Conservation (phyloP, 257 asterid species). For the Solanum commersonii region DNA sequence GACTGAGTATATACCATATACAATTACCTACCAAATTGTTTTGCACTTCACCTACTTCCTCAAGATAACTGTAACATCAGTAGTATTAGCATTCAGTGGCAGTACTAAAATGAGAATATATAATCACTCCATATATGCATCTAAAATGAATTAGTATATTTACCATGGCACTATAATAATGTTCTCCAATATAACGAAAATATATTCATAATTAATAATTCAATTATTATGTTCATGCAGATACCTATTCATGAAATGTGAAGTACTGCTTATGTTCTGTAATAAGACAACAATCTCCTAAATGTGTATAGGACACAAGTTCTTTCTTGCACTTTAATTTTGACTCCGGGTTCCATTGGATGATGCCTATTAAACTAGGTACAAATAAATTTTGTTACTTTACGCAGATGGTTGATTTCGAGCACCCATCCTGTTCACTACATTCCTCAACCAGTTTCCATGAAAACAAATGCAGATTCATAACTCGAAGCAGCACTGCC, state of each 20-base stretch:
- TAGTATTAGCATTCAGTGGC: neutral
- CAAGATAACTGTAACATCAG: neutral
- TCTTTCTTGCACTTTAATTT: neutral
- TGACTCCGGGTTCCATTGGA: neutral
- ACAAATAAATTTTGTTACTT: neutral
- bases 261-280: neutral
- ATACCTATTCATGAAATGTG: neutral
- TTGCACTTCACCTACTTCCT: neutral
- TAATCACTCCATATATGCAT: neutral
- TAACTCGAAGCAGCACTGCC: neutral
- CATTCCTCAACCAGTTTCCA: neutral
- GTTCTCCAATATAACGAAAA: neutral
- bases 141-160: neutral
- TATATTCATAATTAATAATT: neutral
- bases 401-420: neutral
- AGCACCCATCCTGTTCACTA: neutral
- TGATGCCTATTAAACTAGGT: neutral
- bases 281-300: neutral
- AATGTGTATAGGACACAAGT: neutral
- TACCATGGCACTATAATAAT: neutral
- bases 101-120: neutral
- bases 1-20: neutral
- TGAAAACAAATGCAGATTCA: neutral
- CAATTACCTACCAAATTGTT: neutral
- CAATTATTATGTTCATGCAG: neutral